These are phyloP conservation scores for Pouteria glomerata DNA, from an alignment of 148 eudicot genomes.

Conservation along the genomic window DNA sequence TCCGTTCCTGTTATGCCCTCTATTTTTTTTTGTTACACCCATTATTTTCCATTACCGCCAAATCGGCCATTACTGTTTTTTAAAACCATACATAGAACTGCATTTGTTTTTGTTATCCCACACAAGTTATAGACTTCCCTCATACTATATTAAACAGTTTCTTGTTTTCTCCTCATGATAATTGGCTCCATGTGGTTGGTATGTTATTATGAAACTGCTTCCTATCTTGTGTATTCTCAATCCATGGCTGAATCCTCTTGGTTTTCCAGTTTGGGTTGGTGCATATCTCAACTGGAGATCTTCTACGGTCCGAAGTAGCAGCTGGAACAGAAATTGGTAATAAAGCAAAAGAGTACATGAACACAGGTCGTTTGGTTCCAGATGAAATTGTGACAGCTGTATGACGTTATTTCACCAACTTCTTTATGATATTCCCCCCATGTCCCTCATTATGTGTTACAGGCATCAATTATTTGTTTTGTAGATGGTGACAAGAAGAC, in stretches of 20 bases:
- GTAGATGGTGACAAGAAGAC: slow-evolving; percentile 77
- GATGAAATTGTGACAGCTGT: slow-evolving; percentile 92
- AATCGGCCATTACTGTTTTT: too few species aligned
- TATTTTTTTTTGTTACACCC: too few species aligned
- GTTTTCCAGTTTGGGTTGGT: slow-evolving; percentile 75
- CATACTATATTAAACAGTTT: not conserved
- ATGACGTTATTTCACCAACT: slow-evolving; percentile 18
- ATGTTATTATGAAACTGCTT: not conserved
- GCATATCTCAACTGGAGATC: slow-evolving; percentile 96
- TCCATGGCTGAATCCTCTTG: not conserved
- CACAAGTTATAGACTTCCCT: not conserved
- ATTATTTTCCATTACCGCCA: too few species aligned
- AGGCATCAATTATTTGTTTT: slow-evolving; percentile 14
- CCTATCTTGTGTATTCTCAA: not conserved
- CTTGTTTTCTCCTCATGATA: not conserved
- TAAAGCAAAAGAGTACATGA: slow-evolving; percentile 89
- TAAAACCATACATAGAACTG: too few species aligned
- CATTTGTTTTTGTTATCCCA: not conserved
- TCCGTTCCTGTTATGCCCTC: too few species aligned
- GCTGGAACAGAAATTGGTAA: slow-evolving; percentile 89
- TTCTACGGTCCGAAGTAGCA: slow-evolving; percentile 79
- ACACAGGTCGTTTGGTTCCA: slow-evolving; percentile 76
- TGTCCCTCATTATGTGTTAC: not conserved
- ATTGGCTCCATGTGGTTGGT: not conserved
- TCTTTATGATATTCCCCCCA: not conserved